Conservation (phyloP, 306 rosid species). For the Sechiopsis laciniata region DNA sequence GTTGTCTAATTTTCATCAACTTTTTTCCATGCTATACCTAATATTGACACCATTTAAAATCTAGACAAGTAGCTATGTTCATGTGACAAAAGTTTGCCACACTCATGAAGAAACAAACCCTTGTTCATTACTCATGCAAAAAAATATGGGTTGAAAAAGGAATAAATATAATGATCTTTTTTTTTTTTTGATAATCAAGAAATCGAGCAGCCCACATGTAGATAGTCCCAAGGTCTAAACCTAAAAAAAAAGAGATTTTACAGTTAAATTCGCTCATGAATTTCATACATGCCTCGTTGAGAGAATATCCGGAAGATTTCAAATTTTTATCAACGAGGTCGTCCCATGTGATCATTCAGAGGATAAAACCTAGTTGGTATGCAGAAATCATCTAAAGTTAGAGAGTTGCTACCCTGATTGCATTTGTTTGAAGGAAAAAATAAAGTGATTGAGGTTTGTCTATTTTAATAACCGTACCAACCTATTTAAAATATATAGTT, state of each 20-base stretch:
- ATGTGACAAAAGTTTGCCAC: background rate
- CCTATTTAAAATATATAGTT: no score
- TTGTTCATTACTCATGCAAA: background rate
- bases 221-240: no score
- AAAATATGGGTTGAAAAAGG: background rate
- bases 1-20: background rate
- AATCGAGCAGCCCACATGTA: no score
- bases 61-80: background rate
- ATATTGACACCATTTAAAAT: background rate
- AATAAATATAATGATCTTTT: no score
- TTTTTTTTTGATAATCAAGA: no score
- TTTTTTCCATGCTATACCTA: background rate
- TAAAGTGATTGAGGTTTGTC: background rate
- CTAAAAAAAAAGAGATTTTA: no score
- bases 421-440: background rate
- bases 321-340: no score
- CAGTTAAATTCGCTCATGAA: no score
- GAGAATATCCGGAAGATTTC: no score
- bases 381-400: background rate
- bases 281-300: no score
- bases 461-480: background rate
- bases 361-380: background rate
- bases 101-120: background rate
- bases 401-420: background rate
- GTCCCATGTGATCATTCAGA: background rate